Percentiles rank a stretch among this genome's conserved stretches.
These are phyloP conservation scores for Sclerotinia minor DNA, from an alignment of 2,329 filamentous ascomycete species.

Conservation along the genomic window DNA sequence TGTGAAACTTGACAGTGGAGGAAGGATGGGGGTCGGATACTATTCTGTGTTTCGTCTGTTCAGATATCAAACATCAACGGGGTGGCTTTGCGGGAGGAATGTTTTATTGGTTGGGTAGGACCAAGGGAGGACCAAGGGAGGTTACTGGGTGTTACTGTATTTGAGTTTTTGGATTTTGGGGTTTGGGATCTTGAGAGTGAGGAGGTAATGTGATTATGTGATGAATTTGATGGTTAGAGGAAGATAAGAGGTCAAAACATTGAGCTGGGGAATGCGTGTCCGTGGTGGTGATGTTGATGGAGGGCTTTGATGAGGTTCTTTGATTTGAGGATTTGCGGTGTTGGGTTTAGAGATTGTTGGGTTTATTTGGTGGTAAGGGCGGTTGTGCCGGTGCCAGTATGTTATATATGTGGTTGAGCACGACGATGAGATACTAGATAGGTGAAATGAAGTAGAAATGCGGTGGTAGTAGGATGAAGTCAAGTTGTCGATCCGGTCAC, in stretches of 20 bases:
- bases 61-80: neutral
- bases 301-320: neutral
- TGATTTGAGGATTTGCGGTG: neutral
- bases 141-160: neutral
- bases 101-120: neutral
- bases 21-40: neutral
- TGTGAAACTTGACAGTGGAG: neutral
- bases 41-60: constrained; percentile 12
- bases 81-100: neutral
- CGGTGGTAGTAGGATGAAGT: neutral
- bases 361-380: neutral
- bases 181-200: neutral
- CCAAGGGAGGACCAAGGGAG: too few species aligned
- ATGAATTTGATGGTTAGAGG: neutral
- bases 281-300: neutral
- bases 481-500: neutral
- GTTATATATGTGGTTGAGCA: neutral
- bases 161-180: neutral
- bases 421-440: neutral
- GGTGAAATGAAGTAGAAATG: neutral
- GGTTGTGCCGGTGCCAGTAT: neutral
- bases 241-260: constrained; percentile 8
- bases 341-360: neutral
- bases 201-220: neutral
- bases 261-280: neutral